Base-by-base conservation (phyloP, 495 filamentous ascomycete genomes). In the Pseudomonodictys pantanalensis region DNA sequence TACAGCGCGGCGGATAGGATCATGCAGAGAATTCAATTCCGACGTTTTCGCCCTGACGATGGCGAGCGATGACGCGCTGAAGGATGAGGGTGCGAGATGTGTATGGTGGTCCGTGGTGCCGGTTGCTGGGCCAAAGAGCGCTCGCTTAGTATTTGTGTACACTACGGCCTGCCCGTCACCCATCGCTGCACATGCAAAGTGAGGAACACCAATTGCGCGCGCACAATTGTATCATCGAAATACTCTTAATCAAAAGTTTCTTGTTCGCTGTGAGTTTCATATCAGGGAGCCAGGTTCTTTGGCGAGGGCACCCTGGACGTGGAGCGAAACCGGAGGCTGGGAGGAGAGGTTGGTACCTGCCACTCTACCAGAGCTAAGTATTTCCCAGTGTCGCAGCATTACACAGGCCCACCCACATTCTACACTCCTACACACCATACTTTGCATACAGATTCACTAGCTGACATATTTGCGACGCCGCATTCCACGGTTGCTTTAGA, bases 391-490 rank as follows among this genome's bases (percentile, higher is more conserved):
- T 63, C 47, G 11, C 60, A 50, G 8, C 50, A 17, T 25, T 15
- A 29, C 41, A 45, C 11, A 41, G 11, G 2, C 12, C 9, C 33
- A 6, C 52, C 23, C 45, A 18, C 39, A 15, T 52, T 47, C 54
- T 39, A 43, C 29, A n/a, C 33, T 41, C 24, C 33, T 49, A 30
- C 52, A 43, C 30, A 25, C 35, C 44, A 38, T 48, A 42, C 24
- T 24, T 32, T 25, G 8, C n/a, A 26, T 25, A n/a, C 24, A 22
- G 24, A 11, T 18, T 58, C 35, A 49, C 23, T 43, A 24, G 48
- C 60, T 63, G 60, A 63, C 60, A n/a, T 57, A 49, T 46, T 33
- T 42, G 41, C 52, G 43, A 39, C 52, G n/a, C 38, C 20, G 24
- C 45, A 48, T 26, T 52, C 39, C 38, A 41, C 60, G 8, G 23